Percentiles rank a stretch among this genome's conserved stretches.
Evolutionary conservation across 1,284 basidiomycete genomes (phyloP).

Genomic region (Puccinia hordei): DNA sequence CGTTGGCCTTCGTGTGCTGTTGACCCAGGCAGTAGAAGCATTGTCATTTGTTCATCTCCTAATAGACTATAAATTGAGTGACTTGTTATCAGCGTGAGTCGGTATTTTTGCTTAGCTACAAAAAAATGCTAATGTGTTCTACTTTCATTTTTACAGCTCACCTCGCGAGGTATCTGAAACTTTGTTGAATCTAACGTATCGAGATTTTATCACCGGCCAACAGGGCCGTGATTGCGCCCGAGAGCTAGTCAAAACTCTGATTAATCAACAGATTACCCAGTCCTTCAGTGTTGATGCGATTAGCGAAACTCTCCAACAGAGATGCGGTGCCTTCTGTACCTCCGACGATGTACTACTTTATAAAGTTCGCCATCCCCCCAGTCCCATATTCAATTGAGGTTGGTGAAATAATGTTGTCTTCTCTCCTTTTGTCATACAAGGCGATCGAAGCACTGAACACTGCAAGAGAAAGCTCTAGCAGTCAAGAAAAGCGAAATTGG

Average conservation of each 20-base stretch:
- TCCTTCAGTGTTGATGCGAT: constrained; percentile 95
- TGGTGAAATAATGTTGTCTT: background rate
- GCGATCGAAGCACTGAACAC: constrained; percentile 90
- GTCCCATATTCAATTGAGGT: background rate
- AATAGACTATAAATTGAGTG: constrained; percentile 85
- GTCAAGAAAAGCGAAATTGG: constrained; percentile 71
- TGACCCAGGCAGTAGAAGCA: constrained; percentile 82
- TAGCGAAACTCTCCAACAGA: constrained; percentile 86
- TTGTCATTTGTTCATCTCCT: constrained; percentile 89
- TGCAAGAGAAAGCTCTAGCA: constrained; percentile 77
- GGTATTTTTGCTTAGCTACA: background rate
- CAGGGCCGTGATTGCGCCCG: constrained; percentile 80
- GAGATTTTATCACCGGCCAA: constrained; percentile 78
- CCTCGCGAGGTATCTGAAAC: constrained; percentile 58
- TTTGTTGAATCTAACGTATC: constrained; percentile 73
- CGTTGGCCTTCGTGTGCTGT: constrained; percentile 70
- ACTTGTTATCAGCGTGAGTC: constrained; percentile 75
- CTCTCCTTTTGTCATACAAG: constrained; percentile 60
- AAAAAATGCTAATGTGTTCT: background rate
- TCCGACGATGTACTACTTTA: constrained; percentile 97
- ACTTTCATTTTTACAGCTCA: constrained; percentile 70
- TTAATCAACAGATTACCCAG: constrained; percentile 95
- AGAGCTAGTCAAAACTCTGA: constrained; percentile 88
- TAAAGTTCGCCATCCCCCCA: constrained; percentile 66
- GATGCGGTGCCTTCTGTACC: constrained; percentile 96